Conservation (phyloP, 2,329 filamentous ascomycete genomes). For the Didymella pomorum region DNA sequence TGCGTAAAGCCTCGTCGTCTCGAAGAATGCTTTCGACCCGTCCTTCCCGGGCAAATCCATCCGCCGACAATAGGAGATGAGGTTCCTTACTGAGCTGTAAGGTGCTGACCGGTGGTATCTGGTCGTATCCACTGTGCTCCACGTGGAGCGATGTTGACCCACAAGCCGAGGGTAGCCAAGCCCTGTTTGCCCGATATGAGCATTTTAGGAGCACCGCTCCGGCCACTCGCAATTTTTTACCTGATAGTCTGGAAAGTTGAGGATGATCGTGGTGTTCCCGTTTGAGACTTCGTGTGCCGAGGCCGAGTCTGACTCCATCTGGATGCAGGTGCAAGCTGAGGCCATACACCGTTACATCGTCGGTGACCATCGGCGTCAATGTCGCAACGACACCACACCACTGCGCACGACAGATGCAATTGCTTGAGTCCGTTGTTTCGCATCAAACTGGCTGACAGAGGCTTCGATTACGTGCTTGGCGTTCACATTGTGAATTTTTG, state of each 20-base stretch:
- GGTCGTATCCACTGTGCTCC: conserved; percentile 10
- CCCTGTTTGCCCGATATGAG: conserved; percentile 7
- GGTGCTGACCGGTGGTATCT: conserved; percentile 5
- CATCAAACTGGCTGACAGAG: not conserved
- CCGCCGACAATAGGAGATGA: conserved; percentile 6
- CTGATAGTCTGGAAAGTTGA: not conserved
- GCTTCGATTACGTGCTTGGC: not conserved
- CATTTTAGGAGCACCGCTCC: not conserved
- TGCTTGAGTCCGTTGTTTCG: conserved; percentile 3
- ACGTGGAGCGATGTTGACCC: conserved; percentile 3
- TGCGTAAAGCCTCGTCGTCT: not conserved
- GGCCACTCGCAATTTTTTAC: not conserved
- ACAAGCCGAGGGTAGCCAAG: conserved; percentile 16
- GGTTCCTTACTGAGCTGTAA: not conserved
- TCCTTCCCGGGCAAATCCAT: conserved; percentile 1
- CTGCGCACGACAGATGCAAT: conserved; percentile 9
- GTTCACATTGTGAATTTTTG: not conserved
- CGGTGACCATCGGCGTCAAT: conserved; percentile 35
- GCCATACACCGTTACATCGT: conserved; percentile 41
- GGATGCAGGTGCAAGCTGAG: conserved; percentile 17
- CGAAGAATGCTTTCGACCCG: conserved; percentile 1
- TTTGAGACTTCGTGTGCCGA: conserved; percentile 4
- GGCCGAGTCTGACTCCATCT: conserved; percentile 5
- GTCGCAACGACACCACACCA: conserved; percentile 23
- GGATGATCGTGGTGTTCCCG: conserved; percentile 2